Evolutionary conservation across 192 early-diverging fungal genomes (phyloP), one percentile per base, ranked within the genome.

Genomic region (Coemansia furcata): DNA sequence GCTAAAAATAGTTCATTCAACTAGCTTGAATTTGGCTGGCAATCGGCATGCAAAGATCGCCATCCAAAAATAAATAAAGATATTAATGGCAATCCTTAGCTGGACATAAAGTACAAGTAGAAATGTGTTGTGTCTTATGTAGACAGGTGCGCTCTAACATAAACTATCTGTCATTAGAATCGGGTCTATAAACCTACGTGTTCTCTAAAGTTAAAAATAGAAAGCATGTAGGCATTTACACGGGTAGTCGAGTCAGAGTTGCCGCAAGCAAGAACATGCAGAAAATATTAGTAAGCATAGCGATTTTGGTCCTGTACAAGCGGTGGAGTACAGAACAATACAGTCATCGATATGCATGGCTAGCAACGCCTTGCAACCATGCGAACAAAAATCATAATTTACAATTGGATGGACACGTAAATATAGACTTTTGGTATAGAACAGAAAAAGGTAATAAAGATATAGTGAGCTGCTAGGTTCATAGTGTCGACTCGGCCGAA

Each of bases 61-160:
- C 46, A 47, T 47, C 46, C 55, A 36, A 6, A 58, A 58, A 58
- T 58, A 58, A 35, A 58, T 36, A 14, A 54, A 36, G n/a, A 35
- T 58, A 58, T 58, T 58, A 36, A 32, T 36, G 32, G 1, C 55
- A 58, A 58, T 58, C 55, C 55, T 19, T 6, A n/a, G 19, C 35
- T 0, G 14, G 55, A 2, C 17, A 17, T 35, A 58, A 37, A n/a
- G 55, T 15, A 35, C 55, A 19, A 8, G 33, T 58, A 54, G 50
- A 54, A 54, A 54, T 29, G 29, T 26, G 26, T 5, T 11, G 50
- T 1, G 50, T 30, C 11, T 26, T 12, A 54, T 30, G 50, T 30
- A 54, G 14, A 8, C 50, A 0, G 29, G 26, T 54, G 1, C 15
- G 3, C 12, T 30, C 29, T 30, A 15, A 14, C 50, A 5, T 30